These are phyloP conservation scores for Plenodomus lindquistii DNA, from an alignment of 2,329 filamentous ascomycete genomes.

Conservation along the genomic window DNA sequence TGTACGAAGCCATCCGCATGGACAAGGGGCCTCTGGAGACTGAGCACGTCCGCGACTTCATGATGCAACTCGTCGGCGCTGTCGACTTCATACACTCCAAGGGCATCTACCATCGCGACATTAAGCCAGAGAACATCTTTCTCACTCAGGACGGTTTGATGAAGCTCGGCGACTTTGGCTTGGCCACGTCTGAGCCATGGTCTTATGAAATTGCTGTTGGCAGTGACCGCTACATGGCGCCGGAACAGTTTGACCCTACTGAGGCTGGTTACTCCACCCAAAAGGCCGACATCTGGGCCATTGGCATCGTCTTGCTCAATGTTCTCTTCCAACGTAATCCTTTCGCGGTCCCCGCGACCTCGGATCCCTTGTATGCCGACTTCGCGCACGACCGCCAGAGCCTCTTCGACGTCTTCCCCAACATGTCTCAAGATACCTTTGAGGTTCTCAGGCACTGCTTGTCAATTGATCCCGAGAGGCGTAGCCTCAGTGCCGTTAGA, in stretches of 20 bases:
- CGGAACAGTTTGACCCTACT: conserved; percentile 92
- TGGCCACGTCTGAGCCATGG: conserved; percentile 88
- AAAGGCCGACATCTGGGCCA: conserved; percentile 94
- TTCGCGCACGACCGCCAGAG: conserved; percentile 93
- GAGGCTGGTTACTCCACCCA: conserved; percentile 88
- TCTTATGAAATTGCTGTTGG: conserved; percentile 92
- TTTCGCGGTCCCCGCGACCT: conserved; percentile 85
- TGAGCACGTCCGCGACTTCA: conserved; percentile 94
- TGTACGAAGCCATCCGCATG: conserved; percentile 94
- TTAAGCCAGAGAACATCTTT: conserved; percentile 99
- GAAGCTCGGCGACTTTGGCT: conserved; percentile 96
- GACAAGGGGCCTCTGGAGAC: conserved; percentile 89
- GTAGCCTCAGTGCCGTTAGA: conserved; percentile 77
- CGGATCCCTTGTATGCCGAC: conserved; percentile 91
- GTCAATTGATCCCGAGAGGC: conserved; percentile 86
- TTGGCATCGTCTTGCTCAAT: conserved; percentile 95
- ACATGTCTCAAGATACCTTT: conserved; percentile 97
- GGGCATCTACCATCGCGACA: conserved; percentile 93
- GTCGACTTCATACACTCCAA: conserved; percentile 89
- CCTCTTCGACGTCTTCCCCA: conserved; percentile 96
- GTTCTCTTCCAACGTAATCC: conserved; percentile 96
- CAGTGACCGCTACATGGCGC: conserved; percentile 98
- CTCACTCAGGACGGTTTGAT: conserved; percentile 81
- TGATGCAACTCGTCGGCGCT: conserved; percentile 89
- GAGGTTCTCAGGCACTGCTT: conserved; percentile 90